Conservation (phyloP, 768 basidiomycete genomes). For the Tylopilus subfusipes region DNA sequence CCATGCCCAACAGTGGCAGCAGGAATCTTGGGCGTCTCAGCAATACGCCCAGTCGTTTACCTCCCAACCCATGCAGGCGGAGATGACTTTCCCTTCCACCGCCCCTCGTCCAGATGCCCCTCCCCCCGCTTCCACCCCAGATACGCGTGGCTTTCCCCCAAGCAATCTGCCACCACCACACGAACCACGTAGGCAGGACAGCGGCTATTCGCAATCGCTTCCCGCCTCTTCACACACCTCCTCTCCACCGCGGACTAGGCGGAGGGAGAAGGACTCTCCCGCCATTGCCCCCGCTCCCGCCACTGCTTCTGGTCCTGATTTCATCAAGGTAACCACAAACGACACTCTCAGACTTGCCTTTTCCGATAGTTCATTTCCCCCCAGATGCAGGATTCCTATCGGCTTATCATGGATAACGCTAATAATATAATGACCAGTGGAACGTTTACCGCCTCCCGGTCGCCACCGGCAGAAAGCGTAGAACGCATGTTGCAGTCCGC, state of each 20-base stretch:
- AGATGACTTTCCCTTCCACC: constrained; percentile 34
- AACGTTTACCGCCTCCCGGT: constrained; percentile 21
- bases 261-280: constrained; percentile 35
- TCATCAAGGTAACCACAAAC: constrained; percentile 35
- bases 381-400: constrained; percentile 45
- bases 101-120: constrained; percentile 33
- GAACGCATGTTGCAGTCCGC: constrained; percentile 47
- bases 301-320: constrained; percentile 36
- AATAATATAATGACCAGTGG: constrained; percentile 26
- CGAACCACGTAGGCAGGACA: constrained; percentile 34
- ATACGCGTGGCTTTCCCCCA: constrained; percentile 31
- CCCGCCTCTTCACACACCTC: constrained; percentile 25
- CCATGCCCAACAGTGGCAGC: constrained; percentile 39
- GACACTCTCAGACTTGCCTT: constrained; percentile 4
- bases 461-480: constrained; percentile 32
- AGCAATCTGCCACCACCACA: constrained; percentile 26
- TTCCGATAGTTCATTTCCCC: constrained; percentile 10
- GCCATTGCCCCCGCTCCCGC: constrained; percentile 24
- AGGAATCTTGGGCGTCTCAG: constrained; percentile 39
- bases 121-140: constrained; percentile 27
- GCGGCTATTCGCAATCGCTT: constrained; percentile 28
- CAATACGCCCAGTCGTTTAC: constrained; percentile 31
- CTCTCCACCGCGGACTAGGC: constrained; percentile 35
- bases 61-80: constrained; percentile 33
- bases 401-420: constrained; percentile 39